These are phyloP conservation scores for Penicillium psychrofluorescens DNA, from an alignment of 495 filamentous ascomycete genomes.

Conservation along the genomic window DNA sequence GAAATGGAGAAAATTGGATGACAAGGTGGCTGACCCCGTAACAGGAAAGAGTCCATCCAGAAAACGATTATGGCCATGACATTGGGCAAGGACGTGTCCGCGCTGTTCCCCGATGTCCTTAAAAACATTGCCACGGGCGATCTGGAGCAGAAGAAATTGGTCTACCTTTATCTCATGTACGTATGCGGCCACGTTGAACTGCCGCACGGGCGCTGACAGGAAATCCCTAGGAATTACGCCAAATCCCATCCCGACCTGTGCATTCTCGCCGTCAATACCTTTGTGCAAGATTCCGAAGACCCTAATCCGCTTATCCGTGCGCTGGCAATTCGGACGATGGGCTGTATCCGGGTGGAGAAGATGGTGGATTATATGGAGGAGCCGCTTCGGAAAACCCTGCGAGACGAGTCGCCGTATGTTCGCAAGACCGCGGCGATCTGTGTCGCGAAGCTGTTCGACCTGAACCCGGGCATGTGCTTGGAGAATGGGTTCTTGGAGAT, in stretches of 20 bases:
- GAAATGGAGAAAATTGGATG: not conserved
- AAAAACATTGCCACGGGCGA: constrained; percentile 97
- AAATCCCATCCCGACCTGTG: constrained; percentile 99
- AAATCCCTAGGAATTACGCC: constrained; percentile 82
- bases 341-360: constrained; percentile 96
- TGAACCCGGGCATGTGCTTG: constrained; percentile 84
- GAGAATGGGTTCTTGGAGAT: constrained; percentile 96
- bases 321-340: constrained; percentile 97
- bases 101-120: constrained; percentile 93
- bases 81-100: constrained; percentile 95
- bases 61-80: constrained; percentile 99
- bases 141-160: constrained; percentile 98
- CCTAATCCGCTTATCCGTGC: constrained; percentile 94
- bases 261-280: constrained; percentile 98
- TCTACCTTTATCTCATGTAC: constrained; percentile 97
- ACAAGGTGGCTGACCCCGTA: constrained; percentile 18
- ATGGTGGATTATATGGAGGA: constrained; percentile 99
- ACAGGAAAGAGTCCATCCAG: constrained; percentile 93
- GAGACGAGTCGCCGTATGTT: constrained; percentile 96
- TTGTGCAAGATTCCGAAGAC: constrained; percentile 98
- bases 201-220: constrained; percentile 9
- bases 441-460: constrained; percentile 94
- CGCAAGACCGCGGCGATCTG: constrained; percentile 97
- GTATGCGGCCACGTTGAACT: constrained; percentile 15
- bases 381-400: constrained; percentile 89